phyloP scores from a whole-genome alignment of 2,329 filamentous ascomycete species.

The Ceratocystis diversiconidia region DNA sequence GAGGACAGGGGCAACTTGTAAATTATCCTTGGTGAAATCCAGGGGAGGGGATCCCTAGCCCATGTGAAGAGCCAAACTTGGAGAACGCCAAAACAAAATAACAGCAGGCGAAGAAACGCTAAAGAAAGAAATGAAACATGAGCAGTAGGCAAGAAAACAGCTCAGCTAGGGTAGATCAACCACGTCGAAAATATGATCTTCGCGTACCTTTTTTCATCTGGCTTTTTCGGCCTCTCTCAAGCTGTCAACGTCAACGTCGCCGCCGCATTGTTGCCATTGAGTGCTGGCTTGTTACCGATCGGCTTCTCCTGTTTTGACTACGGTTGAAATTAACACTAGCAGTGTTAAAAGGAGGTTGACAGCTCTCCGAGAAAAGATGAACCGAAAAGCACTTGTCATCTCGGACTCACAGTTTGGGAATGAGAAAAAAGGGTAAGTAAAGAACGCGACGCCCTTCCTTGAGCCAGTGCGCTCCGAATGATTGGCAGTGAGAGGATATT shows the following conservation, averaged over 20 bases:
- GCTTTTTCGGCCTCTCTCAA: not conserved
- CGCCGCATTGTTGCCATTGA: not conserved
- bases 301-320: not conserved
- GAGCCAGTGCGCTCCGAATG: not conserved
- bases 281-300: too few relatives aligned
- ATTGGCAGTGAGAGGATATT: not conserved
- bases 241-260: not conserved
- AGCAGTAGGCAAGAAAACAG: not conserved
- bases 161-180: not conserved
- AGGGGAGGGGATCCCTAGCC: not conserved
- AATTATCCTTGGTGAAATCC: not conserved
- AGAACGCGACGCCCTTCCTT: not conserved
- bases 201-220: not conserved
- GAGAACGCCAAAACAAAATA: constrained; percentile 4
- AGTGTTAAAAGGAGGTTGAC: not conserved
- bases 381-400: too few relatives aligned
- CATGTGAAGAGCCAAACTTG: not conserved
- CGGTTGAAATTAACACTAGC: not conserved
- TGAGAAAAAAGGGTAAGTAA: not conserved
- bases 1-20: not conserved
- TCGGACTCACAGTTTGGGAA: not conserved
- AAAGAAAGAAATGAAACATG: constrained; percentile 3
- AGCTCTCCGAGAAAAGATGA: not conserved
- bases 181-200: not conserved
- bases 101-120: not conserved